These are phyloP conservation scores for Cyclotella atomus DNA, from an alignment of 108 stramenopile species.

Conservation along the genomic window DNA sequence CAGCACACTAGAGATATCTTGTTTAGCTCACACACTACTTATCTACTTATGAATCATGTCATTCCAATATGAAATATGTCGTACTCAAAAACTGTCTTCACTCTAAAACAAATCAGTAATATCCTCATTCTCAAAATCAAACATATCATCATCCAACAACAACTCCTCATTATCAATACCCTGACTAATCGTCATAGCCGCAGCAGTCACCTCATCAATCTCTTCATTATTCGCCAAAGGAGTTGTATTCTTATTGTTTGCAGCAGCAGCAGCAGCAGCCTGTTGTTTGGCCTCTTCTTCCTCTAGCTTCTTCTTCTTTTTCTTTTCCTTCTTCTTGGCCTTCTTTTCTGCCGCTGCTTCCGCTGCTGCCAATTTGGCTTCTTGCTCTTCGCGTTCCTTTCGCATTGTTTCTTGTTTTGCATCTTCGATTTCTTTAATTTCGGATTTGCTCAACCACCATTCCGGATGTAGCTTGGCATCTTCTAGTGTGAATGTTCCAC, in stretches of 20 bases:
- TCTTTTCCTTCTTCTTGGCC: constrained; percentile 45
- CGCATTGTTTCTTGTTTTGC: constrained; percentile 34
- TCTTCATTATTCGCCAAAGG: constrained; percentile 13
- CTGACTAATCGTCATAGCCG: constrained; percentile 51
- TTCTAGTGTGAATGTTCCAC: constrained; percentile 59
- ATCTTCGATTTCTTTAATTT: constrained; percentile 50
- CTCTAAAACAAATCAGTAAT: constrained; percentile 39
- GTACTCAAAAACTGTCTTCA: no score
- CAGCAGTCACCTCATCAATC: constrained; percentile 65
- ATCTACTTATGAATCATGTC: no score
- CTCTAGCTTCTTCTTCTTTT: constrained; percentile 42
- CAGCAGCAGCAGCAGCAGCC: not conserved
- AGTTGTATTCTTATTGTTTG: not conserved
- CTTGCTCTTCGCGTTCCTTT: constrained; percentile 20
- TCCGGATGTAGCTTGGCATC: constrained; percentile 75
- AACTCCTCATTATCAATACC: constrained; percentile 63
- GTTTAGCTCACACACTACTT: no score
- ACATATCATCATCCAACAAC: constrained; percentile 53
- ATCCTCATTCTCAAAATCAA: constrained; percentile 69
- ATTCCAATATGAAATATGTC: no score
- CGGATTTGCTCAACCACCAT: constrained; percentile 73
- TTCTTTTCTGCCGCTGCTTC: constrained; percentile 36
- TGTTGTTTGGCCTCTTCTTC: constrained; percentile 22
- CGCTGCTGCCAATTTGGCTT: constrained; percentile 21
- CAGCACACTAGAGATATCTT: no score